Base-by-base conservation (phyloP, 1,139 yeast genomes). In the Geotrichum candidum region DNA sequence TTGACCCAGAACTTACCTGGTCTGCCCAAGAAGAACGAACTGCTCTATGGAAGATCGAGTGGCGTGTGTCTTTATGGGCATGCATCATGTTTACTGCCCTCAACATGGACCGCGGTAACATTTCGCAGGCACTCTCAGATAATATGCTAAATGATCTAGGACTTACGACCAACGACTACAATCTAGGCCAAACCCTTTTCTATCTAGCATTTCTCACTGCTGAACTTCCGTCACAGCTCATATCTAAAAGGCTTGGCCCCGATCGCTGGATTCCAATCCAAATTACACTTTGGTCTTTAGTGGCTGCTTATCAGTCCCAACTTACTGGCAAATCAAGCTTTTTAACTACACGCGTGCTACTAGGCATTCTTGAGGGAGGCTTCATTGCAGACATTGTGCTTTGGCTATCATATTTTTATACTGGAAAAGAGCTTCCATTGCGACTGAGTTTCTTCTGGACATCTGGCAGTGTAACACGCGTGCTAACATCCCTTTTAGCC, bases 261-360 rank as follows among this genome's bases (percentile, higher is more conserved):
- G 84, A 83, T 67, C 70, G 77, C 54, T 82, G 83, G 79, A 76
- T 83, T 55, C 86, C 86, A 0, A 69, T 76, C 25, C 85, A 82
- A 67, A 78, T 83, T 72, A 68, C 73, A 2, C 64, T 74, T 1
- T 83, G 86, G 86, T 79, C 83, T 57, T 61, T 80, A 41, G 81
- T 82, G 0, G 79, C 84, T 1, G 72, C 78, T 55, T 67, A 73
- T 10, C 86, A 83, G 67, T 76, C 77, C 35, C 74, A 76, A 18
- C 66, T 83, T 54, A 70, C 67, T 10, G 73, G 72, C 57, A 76
- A 71, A 60, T 68, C 74, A 1, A 70, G 77, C 0, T 83, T 77
- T 66, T 76, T 72, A 55, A 72, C 75, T 3, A 74, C 81, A 9
- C 74, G 86, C 59, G 78, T 75, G 1, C 70, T 82, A 18, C 71